Percentiles rank a stretch among this genome's conserved stretches.
Conservation (phyloP, 371 early-diverging fungal species). For the Mucor circinelloides region DNA sequence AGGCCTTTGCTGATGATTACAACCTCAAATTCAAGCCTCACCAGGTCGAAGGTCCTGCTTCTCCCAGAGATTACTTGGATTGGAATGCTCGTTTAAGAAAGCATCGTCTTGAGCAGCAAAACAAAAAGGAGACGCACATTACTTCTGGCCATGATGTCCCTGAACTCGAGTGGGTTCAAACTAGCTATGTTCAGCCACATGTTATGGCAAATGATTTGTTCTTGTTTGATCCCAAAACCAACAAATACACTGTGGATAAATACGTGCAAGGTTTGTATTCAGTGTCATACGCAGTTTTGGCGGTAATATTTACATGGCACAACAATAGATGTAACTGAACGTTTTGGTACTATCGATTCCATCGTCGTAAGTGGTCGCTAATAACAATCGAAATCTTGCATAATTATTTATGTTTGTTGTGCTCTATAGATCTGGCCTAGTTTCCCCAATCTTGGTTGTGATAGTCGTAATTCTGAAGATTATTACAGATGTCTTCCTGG, state of each 20-base stretch:
- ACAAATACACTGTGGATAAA: slow-evolving; percentile 29
- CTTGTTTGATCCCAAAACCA: slow-evolving; percentile 26
- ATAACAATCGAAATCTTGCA: background rate
- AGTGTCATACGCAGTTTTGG: background rate
- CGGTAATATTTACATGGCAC: background rate
- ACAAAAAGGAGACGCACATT: slow-evolving; percentile 5
- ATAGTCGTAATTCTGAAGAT: slow-evolving; percentile 36
- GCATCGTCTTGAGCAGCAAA: slow-evolving; percentile 27
- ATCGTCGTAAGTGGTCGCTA: slow-evolving; percentile 33
- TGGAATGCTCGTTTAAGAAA: slow-evolving; percentile 25
- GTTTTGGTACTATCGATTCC: slow-evolving; percentile 30
- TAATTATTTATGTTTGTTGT: background rate
- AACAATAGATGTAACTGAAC: slow-evolving; percentile 13
- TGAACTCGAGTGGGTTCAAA: slow-evolving; percentile 27
- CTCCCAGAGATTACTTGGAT: slow-evolving; percentile 31
- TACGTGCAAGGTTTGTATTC: slow-evolving; percentile 23
- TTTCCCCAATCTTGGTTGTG: slow-evolving; percentile 31
- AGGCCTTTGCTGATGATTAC: slow-evolving; percentile 29
- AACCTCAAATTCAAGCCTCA: slow-evolving; percentile 26
- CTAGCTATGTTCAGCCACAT: slow-evolving; percentile 31
- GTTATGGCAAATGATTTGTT: slow-evolving; percentile 33
- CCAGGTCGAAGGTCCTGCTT: slow-evolving; percentile 32
- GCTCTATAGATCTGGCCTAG: slow-evolving; percentile 25
- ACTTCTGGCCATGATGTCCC: slow-evolving; percentile 21
- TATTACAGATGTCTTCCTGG: slow-evolving; percentile 32